Base-by-base conservation (phyloP, 805 yeast species). In the Lipomyces yamadae region DNA sequence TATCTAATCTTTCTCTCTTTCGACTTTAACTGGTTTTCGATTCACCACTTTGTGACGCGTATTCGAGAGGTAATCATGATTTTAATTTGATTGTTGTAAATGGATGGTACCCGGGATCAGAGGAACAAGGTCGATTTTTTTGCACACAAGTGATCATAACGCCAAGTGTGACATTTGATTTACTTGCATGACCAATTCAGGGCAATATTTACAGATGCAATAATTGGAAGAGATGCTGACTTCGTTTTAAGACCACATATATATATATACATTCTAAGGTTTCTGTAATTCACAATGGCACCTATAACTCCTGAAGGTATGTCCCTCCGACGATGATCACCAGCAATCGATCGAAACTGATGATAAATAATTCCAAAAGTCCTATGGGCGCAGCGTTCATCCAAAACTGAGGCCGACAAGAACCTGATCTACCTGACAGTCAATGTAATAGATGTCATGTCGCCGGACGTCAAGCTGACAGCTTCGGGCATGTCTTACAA, bases 351-450 rank as follows among this genome's bases (percentile, higher is more conserved):
- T 37, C 32, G 33, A 34, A 52, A 3, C 34, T 50, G 30, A 42
- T 5, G 6, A 45, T 7, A 50, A 34, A 5, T n/a, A 29, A 24
- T 24, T 24, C 24, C 24, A 24, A 24, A 57, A 81, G 94, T 91
- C 53, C 82, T 87, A 76, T 94, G 99, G 99, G 98, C 99, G 11
- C 99, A 94, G 82, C 91, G 99, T 80, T 92, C 97, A 63, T 87
- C 83, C 75, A 88, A 83, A n/a, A 78, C 83, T 3, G 96, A 88
- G 50, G 84, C 85, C 10, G 81, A 85, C 37, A 93, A 91, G 79
- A 94, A 94, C 78, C 75, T 92, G 48, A 73, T 95, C 29, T 89
- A 83, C 77, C 78, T 94, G 65, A 92, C 97, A 0, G 84, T 94
- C 62, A 83, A 85, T 67, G 86, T 91, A 35, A 83, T 87, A 32